Conservation (phyloP, 345 rosid genomes). For the Pugionium cornutum region DNA sequence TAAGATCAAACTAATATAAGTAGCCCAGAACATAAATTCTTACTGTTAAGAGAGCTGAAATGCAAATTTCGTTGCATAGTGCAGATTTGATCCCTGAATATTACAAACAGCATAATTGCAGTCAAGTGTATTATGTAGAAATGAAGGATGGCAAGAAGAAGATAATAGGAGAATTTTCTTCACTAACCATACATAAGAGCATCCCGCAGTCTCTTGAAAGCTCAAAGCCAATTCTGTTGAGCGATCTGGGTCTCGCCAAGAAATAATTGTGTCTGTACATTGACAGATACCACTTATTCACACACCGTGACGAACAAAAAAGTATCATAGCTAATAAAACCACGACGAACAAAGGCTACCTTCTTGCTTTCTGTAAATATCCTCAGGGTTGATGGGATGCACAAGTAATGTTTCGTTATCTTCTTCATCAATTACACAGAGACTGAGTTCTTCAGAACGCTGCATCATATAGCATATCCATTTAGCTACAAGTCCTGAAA, state of each 20-base stretch:
- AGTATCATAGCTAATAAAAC: conserved; percentile 5
- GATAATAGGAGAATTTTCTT: conserved; percentile 4
- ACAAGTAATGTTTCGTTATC: conserved; percentile 84
- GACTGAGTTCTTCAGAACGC: conserved; percentile 86
- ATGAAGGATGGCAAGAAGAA: neutral
- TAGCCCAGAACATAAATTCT: conserved; percentile 43
- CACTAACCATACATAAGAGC: conserved; percentile 78
- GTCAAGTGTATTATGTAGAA: conserved; percentile 15
- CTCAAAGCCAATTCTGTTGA: conserved; percentile 92
- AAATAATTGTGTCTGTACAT: conserved; percentile 82
- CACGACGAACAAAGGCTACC: conserved; percentile 48
- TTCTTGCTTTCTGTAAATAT: conserved; percentile 97
- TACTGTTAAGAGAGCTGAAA: conserved; percentile 76
- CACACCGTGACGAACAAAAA: neutral
- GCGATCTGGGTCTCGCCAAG: conserved; percentile 95
- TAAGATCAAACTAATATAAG: conserved; percentile 12
- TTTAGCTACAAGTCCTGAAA: conserved; percentile 19
- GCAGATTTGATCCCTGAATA: conserved; percentile 73
- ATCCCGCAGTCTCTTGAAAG: conserved; percentile 93
- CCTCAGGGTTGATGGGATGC: conserved; percentile 86
- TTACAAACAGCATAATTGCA: conserved; percentile 8
- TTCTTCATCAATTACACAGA: conserved; percentile 90
- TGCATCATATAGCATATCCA: conserved; percentile 42
- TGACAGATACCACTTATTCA: conserved; percentile 29
- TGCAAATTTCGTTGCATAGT: conserved; percentile 82